These are phyloP conservation scores for Saturnispora gosingensis DNA, from an alignment of 805 yeast genomes.

Conservation along the genomic window DNA sequence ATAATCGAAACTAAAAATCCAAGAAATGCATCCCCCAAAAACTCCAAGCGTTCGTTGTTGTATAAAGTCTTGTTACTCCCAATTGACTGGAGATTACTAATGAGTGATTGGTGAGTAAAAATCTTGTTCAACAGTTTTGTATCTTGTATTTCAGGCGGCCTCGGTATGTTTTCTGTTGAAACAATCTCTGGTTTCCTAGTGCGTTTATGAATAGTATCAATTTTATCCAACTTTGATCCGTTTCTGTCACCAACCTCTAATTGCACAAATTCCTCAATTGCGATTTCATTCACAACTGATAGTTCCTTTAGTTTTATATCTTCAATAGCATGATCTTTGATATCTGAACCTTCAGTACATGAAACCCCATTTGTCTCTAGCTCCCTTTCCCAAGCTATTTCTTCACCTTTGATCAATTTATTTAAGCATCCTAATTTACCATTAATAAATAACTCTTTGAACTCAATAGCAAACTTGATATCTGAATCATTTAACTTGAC, in stretches of 20 bases:
- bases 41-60: constrained; percentile 84
- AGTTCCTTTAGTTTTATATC: background rate
- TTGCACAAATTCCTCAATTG: background rate
- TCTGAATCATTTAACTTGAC: constrained; percentile 36
- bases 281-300: background rate
- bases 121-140: constrained; percentile 54
- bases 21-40: constrained; percentile 80
- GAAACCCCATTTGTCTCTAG: constrained; percentile 4
- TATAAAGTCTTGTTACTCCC: constrained; percentile 46
- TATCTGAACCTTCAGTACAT: background rate
- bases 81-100: constrained; percentile 47
- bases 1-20: constrained; percentile 63
- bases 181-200: constrained; percentile 10
- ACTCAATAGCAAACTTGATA: constrained; percentile 46
- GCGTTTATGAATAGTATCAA: constrained; percentile 8
- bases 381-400: constrained; percentile 1
- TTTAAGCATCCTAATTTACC: constrained; percentile 45
- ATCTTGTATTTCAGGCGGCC: constrained; percentile 56
- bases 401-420: constrained; percentile 36
- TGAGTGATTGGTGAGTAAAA: constrained; percentile 71
- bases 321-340: background rate
- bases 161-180: constrained; percentile 34
- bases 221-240: background rate
- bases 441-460: constrained; percentile 43
- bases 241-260: background rate